Evolutionary conservation across 352 stramenopile genomes (phyloP), one percentile per base, ranked within the genome.

Genomic region (Globisporangium nodosum): DNA sequence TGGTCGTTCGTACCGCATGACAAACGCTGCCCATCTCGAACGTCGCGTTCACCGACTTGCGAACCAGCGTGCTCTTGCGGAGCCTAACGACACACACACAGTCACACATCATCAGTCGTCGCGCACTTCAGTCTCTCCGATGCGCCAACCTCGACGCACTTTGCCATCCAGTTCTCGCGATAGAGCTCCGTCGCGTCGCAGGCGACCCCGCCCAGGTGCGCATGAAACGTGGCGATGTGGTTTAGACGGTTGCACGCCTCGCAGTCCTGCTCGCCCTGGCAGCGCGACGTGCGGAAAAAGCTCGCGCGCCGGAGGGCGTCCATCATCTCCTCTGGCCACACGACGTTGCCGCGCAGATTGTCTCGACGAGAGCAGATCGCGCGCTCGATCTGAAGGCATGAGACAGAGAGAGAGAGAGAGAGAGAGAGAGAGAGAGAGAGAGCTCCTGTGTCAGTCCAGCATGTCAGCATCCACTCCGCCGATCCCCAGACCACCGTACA

Each of bases 11-110:
- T 87, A 94, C 84, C 49, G 81, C 81, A 54, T 91, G 81, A 20
- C 85, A 94, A 0, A 87, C 71, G 35, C 76, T 89, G n/a, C 85
- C 85, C 58, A 94, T 80, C 57, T 91, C 66, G 52, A 90, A 94
- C 7, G 61, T 70, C 0, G 47, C 54, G 3, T 56, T 49, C 20
- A 83, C 65, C 0, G 71, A 55, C 15, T 66, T 57, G 42, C 66
- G 56, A 27, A 78, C 63, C 9, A 66, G 35, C 40, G 74, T 68
- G 18, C 65, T 56, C 39, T 71, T 52, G 11, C 79, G 75, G 1
- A 92, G 58, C 33, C 74, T 83, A 31, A 35, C 61, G 8, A 57
- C 43, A 40, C 48, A 39, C 13, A 53, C 61, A 8, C 33, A 53
- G 30, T 15, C 37, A 56, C 49, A 43, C 3, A 37, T 43, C 48